These are phyloP conservation scores for Medicago truncatula DNA, from an alignment of 306 rosid species.

Conservation along the genomic window MtrunA17r5.0-ANR NC_053042.1:12105001-12105500, in stretches of 20 bases:
- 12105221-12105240: neutral
- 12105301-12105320: neutral
- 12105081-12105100: too few relatives aligned
- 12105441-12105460: slow-evolving; percentile 93
- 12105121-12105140: too few relatives aligned
- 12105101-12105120: too few relatives aligned
- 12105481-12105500: slow-evolving; percentile 98
- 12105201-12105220: neutral
- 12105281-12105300: neutral
- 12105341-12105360: slow-evolving; percentile 92
- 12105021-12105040: too few relatives aligned
- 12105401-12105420: slow-evolving; percentile 97
- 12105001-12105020: too few relatives aligned
- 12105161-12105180: too few relatives aligned
- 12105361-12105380: slow-evolving; percentile 99
- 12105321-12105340: slow-evolving; percentile 79
- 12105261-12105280: neutral
- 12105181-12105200: too few relatives aligned
- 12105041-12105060: too few relatives aligned
- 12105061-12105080: too few relatives aligned
- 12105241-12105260: neutral
- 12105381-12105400: slow-evolving; percentile 92
- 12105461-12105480: slow-evolving; percentile 96
- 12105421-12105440: slow-evolving; percentile 98
- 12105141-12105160: too few relatives aligned